Evolutionary conservation across 2,329 filamentous ascomycete species (phyloP).

Genomic region (Botrytis aclada): DNA sequence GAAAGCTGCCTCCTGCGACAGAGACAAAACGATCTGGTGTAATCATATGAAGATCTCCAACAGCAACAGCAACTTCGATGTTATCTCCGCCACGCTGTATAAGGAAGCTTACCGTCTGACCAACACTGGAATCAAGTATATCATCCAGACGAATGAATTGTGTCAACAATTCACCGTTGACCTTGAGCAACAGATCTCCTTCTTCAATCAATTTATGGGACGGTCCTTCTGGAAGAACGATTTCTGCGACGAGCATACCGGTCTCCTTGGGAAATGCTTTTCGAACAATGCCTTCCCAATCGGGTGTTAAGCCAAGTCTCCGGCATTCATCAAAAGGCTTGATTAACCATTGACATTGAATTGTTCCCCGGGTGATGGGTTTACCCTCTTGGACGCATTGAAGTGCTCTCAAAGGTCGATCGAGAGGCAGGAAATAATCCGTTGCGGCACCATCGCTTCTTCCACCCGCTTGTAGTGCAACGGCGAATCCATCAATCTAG

Average conservation of each 20-base stretch:
- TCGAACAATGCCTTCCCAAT: conserved; percentile 84
- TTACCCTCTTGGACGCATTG: conserved; percentile 76
- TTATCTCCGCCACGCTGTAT: conserved; percentile 88
- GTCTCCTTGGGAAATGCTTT: conserved; percentile 87
- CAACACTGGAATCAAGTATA: conserved; percentile 85
- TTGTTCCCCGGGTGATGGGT: conserved; percentile 84
- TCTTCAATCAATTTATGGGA: conserved; percentile 86
- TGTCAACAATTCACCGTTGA: conserved; percentile 89
- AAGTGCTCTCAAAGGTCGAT: conserved; percentile 83
- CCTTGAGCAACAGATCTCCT: conserved; percentile 88
- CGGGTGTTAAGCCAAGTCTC: conserved; percentile 75
- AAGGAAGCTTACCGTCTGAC: conserved; percentile 70
- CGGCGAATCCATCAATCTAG: conserved; percentile 76
- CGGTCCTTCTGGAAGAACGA: conserved; percentile 86
- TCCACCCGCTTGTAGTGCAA: conserved; percentile 91
- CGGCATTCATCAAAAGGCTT: conserved; percentile 98
- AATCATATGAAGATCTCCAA: conserved; percentile 89
- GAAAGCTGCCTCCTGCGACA: conserved; percentile 91
- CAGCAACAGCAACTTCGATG: conserved; percentile 72
- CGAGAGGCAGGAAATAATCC: conserved; percentile 93
- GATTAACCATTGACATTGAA: conserved; percentile 94
- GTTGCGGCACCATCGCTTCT: conserved; percentile 93
- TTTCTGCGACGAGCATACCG: conserved; percentile 95
- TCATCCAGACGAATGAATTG: conserved; percentile 91
- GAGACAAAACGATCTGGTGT: conserved; percentile 95